Percentiles rank a stretch among this genome's conserved stretches.
These are phyloP conservation scores for Thamnidium elegans DNA, from an alignment of 192 early-diverging fungal species.

Conservation along the genomic window DNA sequence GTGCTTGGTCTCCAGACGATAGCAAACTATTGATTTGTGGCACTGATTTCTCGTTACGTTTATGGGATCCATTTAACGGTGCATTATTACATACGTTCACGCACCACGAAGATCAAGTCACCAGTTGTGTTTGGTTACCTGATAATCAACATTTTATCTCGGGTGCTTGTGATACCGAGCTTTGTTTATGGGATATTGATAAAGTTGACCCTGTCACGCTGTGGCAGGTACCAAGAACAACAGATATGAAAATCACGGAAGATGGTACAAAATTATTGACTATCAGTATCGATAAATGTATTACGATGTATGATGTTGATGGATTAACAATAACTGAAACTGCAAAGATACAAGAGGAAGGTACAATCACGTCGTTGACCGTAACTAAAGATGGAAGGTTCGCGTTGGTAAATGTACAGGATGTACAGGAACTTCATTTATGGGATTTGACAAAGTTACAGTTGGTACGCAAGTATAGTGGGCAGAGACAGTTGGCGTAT, in stretches of 20 bases:
- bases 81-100: slow-evolving; percentile 53
- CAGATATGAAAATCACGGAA: slow-evolving; percentile 59
- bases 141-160: slow-evolving; percentile 81
- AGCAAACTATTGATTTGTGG: slow-evolving; percentile 73
- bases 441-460: slow-evolving; percentile 75
- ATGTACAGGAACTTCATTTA: slow-evolving; percentile 76
- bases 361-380: slow-evolving; percentile 64
- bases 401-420: slow-evolving; percentile 59
- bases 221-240: slow-evolving; percentile 59
- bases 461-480: slow-evolving; percentile 74
- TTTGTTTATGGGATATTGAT: slow-evolving; percentile 68
- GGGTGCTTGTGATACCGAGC: slow-evolving; percentile 74
- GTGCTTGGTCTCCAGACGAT: slow-evolving; percentile 92
- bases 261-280: slow-evolving; percentile 63
- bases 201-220: slow-evolving; percentile 55
- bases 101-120: slow-evolving; percentile 75
- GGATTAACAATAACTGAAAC: slow-evolving; percentile 24
- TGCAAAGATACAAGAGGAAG: slow-evolving; percentile 44
- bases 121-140: slow-evolving; percentile 87
- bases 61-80: slow-evolving; percentile 82
- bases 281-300: slow-evolving; percentile 60
- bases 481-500: slow-evolving; percentile 82
- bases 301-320: slow-evolving; percentile 61
- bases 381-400: slow-evolving; percentile 60
- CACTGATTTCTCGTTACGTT: slow-evolving; percentile 71